Evolutionary conservation across 805 yeast genomes (phyloP).

Genomic region (Suhomyces sp.): DNA sequence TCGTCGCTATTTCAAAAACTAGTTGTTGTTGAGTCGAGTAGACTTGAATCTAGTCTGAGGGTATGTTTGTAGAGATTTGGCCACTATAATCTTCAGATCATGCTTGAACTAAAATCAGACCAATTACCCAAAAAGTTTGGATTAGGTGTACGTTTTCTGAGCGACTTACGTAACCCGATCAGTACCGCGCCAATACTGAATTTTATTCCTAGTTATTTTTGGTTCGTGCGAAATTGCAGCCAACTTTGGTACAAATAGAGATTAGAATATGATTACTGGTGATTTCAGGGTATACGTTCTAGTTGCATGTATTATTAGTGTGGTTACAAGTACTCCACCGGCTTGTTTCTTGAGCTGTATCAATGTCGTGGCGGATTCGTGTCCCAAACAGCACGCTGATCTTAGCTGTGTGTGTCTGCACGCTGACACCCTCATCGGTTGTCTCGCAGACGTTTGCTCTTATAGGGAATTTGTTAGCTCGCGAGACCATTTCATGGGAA

Average conservation of each 20-base stretch:
- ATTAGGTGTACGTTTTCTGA: neutral
- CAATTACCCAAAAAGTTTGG: neutral
- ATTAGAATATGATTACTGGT: neutral
- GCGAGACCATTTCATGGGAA: slow-evolving; percentile 49
- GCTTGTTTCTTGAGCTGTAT: slow-evolving; percentile 49
- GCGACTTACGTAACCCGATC: neutral
- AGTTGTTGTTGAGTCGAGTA: neutral
- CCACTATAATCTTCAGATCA: neutral
- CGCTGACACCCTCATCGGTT: slow-evolving; percentile 38
- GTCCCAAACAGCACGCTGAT: slow-evolving; percentile 32
- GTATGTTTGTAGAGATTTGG: neutral
- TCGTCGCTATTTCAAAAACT: neutral
- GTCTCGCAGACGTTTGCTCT: slow-evolving; percentile 47
- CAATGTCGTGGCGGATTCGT: slow-evolving; percentile 32
- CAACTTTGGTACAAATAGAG: neutral
- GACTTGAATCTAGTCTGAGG: neutral
- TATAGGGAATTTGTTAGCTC: slow-evolving; percentile 41
- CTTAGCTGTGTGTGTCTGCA: slow-evolving; percentile 39
- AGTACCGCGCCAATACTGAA: neutral
- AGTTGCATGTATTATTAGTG: neutral
- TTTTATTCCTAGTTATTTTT: neutral
- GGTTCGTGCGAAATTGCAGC: neutral
- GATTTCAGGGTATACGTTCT: neutral
- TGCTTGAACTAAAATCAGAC: neutral
- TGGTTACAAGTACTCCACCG: slow-evolving; percentile 42